Percentiles rank a stretch among this genome's conserved stretches.
Evolutionary conservation across 2,329 filamentous ascomycete species (phyloP).

Genomic region (Claviceps fusiformis): DNA sequence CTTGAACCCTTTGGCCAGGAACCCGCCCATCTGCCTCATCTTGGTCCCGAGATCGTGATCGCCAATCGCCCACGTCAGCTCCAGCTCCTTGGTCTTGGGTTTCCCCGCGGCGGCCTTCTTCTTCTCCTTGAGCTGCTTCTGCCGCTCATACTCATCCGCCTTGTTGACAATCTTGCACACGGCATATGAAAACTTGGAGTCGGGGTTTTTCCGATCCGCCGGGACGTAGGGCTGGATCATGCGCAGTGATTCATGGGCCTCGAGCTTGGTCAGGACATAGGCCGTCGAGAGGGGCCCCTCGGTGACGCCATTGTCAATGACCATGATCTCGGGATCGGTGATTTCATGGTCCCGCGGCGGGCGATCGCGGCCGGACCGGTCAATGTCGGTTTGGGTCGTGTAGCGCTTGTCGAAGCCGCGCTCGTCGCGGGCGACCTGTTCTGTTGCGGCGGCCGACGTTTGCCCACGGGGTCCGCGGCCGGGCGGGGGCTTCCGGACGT

Average conservation of each 20-base stretch:
- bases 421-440: slow-evolving; percentile 9
- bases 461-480: not conserved
- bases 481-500: not conserved
- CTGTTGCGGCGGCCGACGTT: not conserved
- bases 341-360: slow-evolving; percentile 32
- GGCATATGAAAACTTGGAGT: slow-evolving; percentile 25
- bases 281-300: slow-evolving; percentile 24
- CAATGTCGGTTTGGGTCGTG: slow-evolving; percentile 20
- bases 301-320: slow-evolving; percentile 25
- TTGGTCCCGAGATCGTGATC: slow-evolving; percentile 60
- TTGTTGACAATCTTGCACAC: slow-evolving; percentile 61
- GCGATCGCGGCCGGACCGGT: slow-evolving; percentile 22
- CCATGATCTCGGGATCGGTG: slow-evolving; percentile 26
- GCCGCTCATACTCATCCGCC: slow-evolving; percentile 30
- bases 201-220: slow-evolving; percentile 13
- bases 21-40: slow-evolving; percentile 51
- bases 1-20: slow-evolving; percentile 59
- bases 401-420: slow-evolving; percentile 20
- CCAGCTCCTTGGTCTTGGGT: slow-evolving; percentile 56
- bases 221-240: slow-evolving; percentile 26
- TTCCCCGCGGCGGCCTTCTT: slow-evolving; percentile 27
- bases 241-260: slow-evolving; percentile 25
- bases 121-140: slow-evolving; percentile 28
- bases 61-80: slow-evolving; percentile 81
- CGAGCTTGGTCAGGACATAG: slow-evolving; percentile 27